Base-by-base conservation (phyloP, 2,329 filamentous ascomycete species). In the Neospermospora avenae region DNA sequence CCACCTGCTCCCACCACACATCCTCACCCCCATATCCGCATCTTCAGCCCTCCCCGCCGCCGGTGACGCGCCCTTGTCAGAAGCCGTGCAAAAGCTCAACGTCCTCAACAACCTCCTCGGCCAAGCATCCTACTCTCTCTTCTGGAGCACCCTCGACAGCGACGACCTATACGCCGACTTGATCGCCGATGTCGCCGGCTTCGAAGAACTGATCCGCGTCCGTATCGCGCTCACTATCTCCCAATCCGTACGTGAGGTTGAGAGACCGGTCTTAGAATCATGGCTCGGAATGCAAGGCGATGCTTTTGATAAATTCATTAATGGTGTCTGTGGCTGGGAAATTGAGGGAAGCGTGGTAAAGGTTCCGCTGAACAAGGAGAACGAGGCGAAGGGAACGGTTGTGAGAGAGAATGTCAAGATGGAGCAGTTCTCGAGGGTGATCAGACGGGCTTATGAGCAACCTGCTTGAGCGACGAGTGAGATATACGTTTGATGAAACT, bases 121-220 rank as follows among this genome's bases (percentile, higher is more conserved):
- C 76, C 88, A 89, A 69, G 91, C 93, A 59, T 89, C 96, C 77
- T 99, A 98, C 80, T 82, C 87, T 61, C 83, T 85, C 68, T 99
- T 99, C 86, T 99, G 95, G 95, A 84, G 86, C 48, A 93, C 91
- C 8, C 83, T 98, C 60, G 91, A 97, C 80, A 89, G 86, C 61
- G 93, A 99, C 73, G 95, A 99, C 75, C 83, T 97, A 59, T 98
- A 96, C 78, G 93, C 93, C 63, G 95, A 99, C 74, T 80, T 99
- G 68, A 91, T 93, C 62, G 95, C 93, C 70, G 96, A 99, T 71
- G 93, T 98, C 55, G 84, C 87, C 48, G 95, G 93, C 41, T 99
- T 99, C 74, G 95, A 99, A 81, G 93, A 98, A 74, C 80, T 93
- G 62, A 88, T 99, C 79, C 88, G 95, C 67, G 84, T 96, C 67